Conservation (phyloP, 2,329 filamentous ascomycete species). For the Lachnum nothofagi region DNA sequence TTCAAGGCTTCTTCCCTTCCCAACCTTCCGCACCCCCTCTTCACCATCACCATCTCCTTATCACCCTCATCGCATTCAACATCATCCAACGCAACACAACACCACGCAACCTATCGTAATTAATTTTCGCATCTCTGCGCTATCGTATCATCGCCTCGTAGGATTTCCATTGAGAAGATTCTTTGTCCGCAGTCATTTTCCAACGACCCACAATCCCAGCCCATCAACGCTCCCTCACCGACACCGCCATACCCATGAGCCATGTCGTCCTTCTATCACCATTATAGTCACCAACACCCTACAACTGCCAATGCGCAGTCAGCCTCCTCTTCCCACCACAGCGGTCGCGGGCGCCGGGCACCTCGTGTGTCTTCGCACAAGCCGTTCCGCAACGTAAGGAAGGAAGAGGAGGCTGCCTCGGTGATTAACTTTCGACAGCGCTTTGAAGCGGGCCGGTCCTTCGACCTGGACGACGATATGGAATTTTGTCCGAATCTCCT, state of each 20-base stretch:
- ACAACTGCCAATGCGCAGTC: constrained; percentile 45
- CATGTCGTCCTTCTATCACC: constrained; percentile 63
- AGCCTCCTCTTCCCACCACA: constrained; percentile 58
- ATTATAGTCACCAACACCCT: constrained; percentile 53
- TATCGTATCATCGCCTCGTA: neutral
- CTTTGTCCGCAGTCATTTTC: neutral
- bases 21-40: neutral
- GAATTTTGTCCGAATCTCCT: constrained; percentile 91
- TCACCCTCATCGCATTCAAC: neutral
- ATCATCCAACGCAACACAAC: neutral
- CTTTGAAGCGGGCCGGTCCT: constrained; percentile 87
- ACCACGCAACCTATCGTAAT: neutral
- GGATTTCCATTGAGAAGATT: neutral
- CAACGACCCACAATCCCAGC: neutral
- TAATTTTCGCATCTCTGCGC: neutral
- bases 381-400: constrained; percentile 79
- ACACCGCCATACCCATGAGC: constrained; percentile 22
- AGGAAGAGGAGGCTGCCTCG: constrained; percentile 80
- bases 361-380: constrained; percentile 76
- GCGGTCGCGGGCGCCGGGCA: constrained; percentile 77
- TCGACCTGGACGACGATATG: constrained; percentile 92
- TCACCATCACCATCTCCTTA: neutral
- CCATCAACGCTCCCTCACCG: constrained; percentile 5
- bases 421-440: constrained; percentile 75
- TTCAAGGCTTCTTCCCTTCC: neutral